Evolutionary conservation across 2,329 filamentous ascomycete species (phyloP).

Genomic region (Cercospora nicotianae): DNA sequence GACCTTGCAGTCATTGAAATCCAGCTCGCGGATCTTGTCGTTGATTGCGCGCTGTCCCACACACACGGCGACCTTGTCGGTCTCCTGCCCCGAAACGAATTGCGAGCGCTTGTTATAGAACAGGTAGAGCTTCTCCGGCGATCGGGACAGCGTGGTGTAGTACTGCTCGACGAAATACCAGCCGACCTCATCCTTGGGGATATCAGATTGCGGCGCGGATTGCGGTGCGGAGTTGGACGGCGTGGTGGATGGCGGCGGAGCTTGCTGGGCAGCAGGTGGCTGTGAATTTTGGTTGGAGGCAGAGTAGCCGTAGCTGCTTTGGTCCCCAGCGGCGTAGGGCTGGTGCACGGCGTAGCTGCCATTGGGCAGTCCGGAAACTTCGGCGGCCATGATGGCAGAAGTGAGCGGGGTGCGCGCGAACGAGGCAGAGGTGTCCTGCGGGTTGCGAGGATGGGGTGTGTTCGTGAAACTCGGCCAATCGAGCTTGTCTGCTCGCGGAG

Average conservation of each 20-base stretch:
- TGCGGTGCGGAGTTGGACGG: slow-evolving; percentile 27
- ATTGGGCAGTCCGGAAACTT: slow-evolving; percentile 46
- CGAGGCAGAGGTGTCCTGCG: background rate
- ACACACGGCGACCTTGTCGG: slow-evolving; percentile 81
- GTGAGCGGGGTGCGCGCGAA: background rate
- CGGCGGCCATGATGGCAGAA: slow-evolving; percentile 42
- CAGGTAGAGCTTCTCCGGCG: slow-evolving; percentile 88
- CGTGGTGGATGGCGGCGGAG: slow-evolving; percentile 26
- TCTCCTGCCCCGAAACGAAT: slow-evolving; percentile 89
- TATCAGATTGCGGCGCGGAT: slow-evolving; percentile 40
- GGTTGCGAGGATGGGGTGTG: background rate
- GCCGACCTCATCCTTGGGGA: slow-evolving; percentile 88
- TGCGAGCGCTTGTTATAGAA: slow-evolving; percentile 97
- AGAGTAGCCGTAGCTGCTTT: slow-evolving; percentile 36
- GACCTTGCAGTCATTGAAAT: slow-evolving; percentile 97
- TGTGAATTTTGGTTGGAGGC: slow-evolving; percentile 35
- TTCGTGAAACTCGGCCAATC: background rate
- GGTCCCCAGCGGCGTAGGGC: slow-evolving; percentile 41
- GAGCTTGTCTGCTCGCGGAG: slow-evolving; percentile 1
- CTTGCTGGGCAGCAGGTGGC: slow-evolving; percentile 28
- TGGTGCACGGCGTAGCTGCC: slow-evolving; percentile 49
- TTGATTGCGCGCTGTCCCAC: slow-evolving; percentile 88
- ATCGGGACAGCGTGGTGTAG: slow-evolving; percentile 95
- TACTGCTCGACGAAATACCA: slow-evolving; percentile 99
- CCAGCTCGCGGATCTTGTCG: slow-evolving; percentile 87